These are phyloP conservation scores for Ochetophila trinervis DNA, from an alignment of 306 rosid species.

Conservation along the genomic window DNA sequence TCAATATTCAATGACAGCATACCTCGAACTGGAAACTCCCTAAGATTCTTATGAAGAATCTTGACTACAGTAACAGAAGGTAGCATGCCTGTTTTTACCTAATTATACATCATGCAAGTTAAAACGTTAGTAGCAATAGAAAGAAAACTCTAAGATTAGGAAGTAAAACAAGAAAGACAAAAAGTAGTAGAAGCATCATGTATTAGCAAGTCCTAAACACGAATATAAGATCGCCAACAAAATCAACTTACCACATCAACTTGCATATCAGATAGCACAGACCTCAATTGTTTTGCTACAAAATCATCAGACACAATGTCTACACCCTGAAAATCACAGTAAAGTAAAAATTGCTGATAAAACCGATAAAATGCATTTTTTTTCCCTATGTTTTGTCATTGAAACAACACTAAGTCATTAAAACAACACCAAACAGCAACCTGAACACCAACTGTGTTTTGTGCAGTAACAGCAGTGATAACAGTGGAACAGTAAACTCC, in stretches of 20 bases:
- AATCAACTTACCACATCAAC: slow-evolving; percentile 77
- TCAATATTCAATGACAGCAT: slow-evolving; percentile 28
- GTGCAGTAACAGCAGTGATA: slow-evolving; percentile 88
- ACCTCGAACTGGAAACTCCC: slow-evolving; percentile 76
- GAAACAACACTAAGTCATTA: neutral
- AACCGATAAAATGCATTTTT: neutral
- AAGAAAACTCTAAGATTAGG: neutral
- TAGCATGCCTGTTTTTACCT: slow-evolving; percentile 97
- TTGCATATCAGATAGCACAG: slow-evolving; percentile 88
- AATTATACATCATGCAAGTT: slow-evolving; percentile 24
- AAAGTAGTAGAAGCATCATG: neutral
- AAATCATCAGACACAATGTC: slow-evolving; percentile 56
- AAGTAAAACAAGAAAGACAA: neutral
- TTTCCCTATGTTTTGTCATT: neutral
- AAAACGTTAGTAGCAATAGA: slow-evolving; percentile 12
- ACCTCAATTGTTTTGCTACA: slow-evolving; percentile 68
- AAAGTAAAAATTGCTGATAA: neutral
- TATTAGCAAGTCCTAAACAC: no score
- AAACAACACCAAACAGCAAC: slow-evolving; percentile 34
- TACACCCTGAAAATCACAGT: slow-evolving; percentile 52
- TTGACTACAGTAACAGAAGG: slow-evolving; percentile 57
- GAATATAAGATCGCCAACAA: neutral
- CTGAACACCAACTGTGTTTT: slow-evolving; percentile 92
- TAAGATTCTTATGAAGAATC: slow-evolving; percentile 57
- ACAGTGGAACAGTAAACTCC: slow-evolving; percentile 89